These are phyloP conservation scores for Geranium rotundifolium DNA, from an alignment of 345 rosid species.

Conservation along the genomic window DNA sequence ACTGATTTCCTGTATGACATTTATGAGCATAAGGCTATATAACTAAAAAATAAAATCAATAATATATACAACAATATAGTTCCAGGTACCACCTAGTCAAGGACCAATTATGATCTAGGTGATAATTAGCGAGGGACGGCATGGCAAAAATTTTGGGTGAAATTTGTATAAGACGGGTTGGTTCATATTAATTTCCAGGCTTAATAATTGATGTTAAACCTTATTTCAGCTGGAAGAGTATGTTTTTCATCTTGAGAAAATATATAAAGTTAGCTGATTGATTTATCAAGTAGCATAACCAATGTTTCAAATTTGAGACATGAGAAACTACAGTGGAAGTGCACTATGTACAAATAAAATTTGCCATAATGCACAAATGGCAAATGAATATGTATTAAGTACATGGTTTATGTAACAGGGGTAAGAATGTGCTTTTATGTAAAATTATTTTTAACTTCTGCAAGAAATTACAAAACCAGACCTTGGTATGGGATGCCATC, in stretches of 20 bases:
- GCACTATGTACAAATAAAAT: background rate
- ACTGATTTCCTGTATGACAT: background rate
- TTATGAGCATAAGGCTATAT: background rate
- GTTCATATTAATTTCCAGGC: no score
- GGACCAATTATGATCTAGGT: background rate
- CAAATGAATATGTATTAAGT: no score
- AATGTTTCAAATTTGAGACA: background rate
- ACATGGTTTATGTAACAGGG: background rate
- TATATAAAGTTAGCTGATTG: no score
- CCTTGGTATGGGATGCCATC: conserved; percentile 1
- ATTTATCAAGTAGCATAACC: no score
- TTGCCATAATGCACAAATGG: no score
- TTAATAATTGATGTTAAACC: no score
- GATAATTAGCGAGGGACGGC: no score
- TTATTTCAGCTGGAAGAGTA: no score
- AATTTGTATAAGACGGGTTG: no score
- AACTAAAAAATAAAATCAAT: background rate
- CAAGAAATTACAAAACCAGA: background rate
- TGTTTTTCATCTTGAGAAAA: background rate
- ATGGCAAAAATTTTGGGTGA: no score
- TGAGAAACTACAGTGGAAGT: background rate
- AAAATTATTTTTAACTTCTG: background rate
- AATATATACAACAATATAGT: no score
- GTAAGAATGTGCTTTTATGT: background rate
- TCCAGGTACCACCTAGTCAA: background rate